phyloP scores from a whole-genome alignment of 495 filamentous ascomycete species.

The Trichoderma orchidacearum region DNA sequence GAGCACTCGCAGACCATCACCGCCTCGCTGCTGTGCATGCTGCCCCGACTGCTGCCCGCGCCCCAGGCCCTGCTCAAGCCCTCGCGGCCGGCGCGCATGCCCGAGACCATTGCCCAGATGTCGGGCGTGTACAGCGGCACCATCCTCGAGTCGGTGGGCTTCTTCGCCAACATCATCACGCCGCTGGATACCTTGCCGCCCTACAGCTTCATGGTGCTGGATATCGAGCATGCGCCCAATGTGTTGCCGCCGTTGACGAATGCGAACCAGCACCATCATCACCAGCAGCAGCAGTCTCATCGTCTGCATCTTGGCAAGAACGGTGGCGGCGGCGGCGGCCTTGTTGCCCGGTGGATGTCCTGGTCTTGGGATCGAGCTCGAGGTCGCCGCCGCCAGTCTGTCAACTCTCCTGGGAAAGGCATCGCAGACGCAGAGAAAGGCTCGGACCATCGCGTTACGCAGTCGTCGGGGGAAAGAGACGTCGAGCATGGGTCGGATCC shows the following conservation, averaged over 20 bases:
- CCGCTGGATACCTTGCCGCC: constrained; percentile 33
- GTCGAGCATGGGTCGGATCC: background rate
- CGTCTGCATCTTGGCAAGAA: no score
- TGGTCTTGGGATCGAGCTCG: background rate
- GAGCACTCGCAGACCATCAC: constrained; percentile 44
- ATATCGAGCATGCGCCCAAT: constrained; percentile 24
- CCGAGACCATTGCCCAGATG: constrained; percentile 37
- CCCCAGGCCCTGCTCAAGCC: constrained; percentile 50
- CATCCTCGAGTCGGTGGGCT: constrained; percentile 39
- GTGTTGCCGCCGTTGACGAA: background rate
- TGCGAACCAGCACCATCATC: background rate
- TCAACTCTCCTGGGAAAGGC: background rate
- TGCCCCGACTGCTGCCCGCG: constrained; percentile 53
- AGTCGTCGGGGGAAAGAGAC: background rate
- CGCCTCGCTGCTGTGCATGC: constrained; percentile 36
- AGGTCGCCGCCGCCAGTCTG: no score
- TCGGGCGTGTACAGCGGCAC: constrained; percentile 44
- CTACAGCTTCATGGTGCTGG: constrained; percentile 31
- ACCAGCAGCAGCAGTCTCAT: background rate
- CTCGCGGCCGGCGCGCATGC: constrained; percentile 40
- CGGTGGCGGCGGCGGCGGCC: background rate
- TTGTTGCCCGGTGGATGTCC: background rate
- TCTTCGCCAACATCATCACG: constrained; percentile 48
- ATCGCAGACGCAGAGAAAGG: background rate
- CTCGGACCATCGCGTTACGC: background rate